phyloP scores from a whole-genome alignment of 140 eudicot genomes.

The Stevia rebaudiana region DNA sequence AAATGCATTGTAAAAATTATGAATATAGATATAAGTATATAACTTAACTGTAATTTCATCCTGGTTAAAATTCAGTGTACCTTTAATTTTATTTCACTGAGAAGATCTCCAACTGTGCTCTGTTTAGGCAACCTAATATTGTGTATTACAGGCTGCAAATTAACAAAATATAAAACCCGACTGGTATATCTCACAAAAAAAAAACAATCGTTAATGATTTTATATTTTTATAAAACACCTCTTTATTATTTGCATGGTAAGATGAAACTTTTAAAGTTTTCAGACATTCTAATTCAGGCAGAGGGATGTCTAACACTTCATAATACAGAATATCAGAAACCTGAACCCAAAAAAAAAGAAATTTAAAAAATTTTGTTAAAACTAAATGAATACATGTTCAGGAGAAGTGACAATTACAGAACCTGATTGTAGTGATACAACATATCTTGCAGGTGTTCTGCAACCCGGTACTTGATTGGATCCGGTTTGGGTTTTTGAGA shows the following conservation, averaged over 20 bases:
- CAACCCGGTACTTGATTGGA: constrained; percentile 52
- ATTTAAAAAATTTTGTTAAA: neutral
- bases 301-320: constrained; percentile 65
- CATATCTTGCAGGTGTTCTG: constrained; percentile 56
- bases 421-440: constrained; percentile 67
- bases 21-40: neutral
- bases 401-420: neutral
- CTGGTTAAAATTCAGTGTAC: constrained; percentile 20
- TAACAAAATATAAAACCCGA: too few relatives aligned
- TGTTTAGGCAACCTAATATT: neutral
- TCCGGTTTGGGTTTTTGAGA: constrained; percentile 72
- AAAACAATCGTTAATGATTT: too few relatives aligned
- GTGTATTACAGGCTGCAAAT: neutral
- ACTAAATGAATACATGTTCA: too few relatives aligned
- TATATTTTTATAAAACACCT: too few relatives aligned
- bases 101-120: constrained; percentile 61
- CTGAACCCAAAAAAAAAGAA: constrained; percentile 26
- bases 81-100: constrained; percentile 46
- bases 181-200: too few relatives aligned
- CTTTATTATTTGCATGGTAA: constrained; percentile 52
- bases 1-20: neutral
- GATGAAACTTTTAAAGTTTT: constrained; percentile 58
- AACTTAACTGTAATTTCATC: neutral
- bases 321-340: constrained; percentile 59
- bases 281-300: constrained; percentile 61